Percentiles rank a stretch among this genome's conserved stretches.
Conservation (phyloP, 2,329 filamentous ascomycete genomes). For the Penicillium sp. region DNA sequence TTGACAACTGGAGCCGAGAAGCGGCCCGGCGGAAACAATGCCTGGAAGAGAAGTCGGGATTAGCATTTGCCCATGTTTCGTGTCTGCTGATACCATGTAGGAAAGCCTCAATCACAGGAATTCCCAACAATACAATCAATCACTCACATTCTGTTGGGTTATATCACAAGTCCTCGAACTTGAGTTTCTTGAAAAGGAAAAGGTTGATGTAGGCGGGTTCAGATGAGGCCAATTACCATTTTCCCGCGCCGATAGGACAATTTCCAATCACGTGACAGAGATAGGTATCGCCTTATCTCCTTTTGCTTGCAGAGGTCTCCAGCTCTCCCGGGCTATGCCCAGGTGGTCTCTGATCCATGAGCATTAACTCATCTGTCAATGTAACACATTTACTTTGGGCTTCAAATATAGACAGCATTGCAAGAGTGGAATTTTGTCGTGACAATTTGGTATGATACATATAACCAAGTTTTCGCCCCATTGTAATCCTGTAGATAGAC, state of each 20-base stretch:
- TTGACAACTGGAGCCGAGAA: conserved; percentile 54
- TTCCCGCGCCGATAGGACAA: background rate
- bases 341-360: background rate
- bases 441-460: conserved; percentile 4
- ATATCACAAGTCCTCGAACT: background rate
- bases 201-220: background rate
- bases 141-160: conserved; percentile 5
- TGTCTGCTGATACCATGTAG: background rate
- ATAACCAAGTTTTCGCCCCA: background rate
- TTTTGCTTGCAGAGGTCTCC: no score
- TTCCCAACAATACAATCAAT: background rate
- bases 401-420: background rate
- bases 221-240: background rate
- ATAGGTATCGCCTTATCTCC: no score
- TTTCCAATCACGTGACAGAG: no score
- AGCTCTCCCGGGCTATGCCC: no score
- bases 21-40: conserved; percentile 60
- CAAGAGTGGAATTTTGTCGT: conserved; percentile 4
- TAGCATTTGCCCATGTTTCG: conserved; percentile 1
- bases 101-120: background rate
- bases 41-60: conserved; percentile 40
- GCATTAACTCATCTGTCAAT: no score
- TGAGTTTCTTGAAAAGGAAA: background rate
- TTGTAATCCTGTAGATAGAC: background rate
- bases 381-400: background rate